phyloP scores from a whole-genome alignment of 495 filamentous ascomycete species.

The Neurospora sp. region DNA sequence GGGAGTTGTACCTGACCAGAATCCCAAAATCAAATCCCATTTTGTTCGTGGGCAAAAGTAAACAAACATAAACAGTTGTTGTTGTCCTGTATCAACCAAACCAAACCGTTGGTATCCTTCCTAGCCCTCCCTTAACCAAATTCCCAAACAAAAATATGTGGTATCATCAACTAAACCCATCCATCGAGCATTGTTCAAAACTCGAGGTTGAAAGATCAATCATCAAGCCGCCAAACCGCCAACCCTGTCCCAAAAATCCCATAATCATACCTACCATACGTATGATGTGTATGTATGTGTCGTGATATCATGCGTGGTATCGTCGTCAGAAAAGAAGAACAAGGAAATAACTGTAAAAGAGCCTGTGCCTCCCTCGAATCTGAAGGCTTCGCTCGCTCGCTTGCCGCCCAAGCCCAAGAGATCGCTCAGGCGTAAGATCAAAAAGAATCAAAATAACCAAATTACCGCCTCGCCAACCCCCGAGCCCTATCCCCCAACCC shows the following conservation, averaged over 20 bases:
- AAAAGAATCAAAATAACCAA: too few relatives aligned
- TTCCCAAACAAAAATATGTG: background rate
- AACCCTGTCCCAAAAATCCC: background rate
- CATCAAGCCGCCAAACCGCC: background rate
- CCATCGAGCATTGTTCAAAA: background rate
- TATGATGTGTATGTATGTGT: background rate
- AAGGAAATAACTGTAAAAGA: too few relatives aligned
- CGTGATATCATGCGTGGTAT: background rate
- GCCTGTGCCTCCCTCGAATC: too few relatives aligned
- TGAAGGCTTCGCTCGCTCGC: background rate
- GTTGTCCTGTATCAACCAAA: background rate
- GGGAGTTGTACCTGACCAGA: too few relatives aligned
- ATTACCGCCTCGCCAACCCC: slow-evolving; percentile 12
- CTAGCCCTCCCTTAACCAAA: background rate
- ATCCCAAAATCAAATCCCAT: background rate
- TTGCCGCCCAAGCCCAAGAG: background rate
- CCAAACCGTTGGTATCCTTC: background rate
- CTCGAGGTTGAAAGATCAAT: background rate
- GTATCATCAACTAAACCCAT: background rate
- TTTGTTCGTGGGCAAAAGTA: background rate
- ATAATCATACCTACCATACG: too few relatives aligned
- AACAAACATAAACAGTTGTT: background rate
- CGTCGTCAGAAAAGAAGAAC: too few relatives aligned
- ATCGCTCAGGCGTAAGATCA: background rate
- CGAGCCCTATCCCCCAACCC: slow-evolving; percentile 27